phyloP scores from a whole-genome alignment of 2,329 filamentous ascomycete species.

The Scytalidium sp. region DNA sequence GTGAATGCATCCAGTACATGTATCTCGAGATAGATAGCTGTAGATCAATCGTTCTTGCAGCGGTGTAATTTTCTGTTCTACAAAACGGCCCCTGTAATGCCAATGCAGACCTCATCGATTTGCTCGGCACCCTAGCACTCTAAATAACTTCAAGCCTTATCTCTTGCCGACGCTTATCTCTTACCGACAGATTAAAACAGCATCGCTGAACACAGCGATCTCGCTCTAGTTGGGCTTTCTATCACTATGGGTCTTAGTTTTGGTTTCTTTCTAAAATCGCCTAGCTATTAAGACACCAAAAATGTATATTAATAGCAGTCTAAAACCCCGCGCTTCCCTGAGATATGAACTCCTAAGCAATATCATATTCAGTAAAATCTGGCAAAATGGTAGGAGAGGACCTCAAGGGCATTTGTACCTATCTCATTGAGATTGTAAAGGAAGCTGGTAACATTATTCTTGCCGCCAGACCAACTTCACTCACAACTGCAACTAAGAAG shows the following conservation, averaged over 20 bases:
- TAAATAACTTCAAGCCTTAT: not conserved
- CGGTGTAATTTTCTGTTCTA: too few species aligned
- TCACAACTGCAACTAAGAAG: constrained; percentile 55
- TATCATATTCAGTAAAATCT: too few species aligned
- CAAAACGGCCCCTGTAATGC: too few species aligned
- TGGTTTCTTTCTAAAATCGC: not conserved
- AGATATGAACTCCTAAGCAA: too few species aligned
- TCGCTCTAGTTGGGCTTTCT: not conserved
- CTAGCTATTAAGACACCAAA: not conserved
- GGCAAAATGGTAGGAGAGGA: constrained; percentile 48
- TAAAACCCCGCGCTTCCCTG: too few species aligned
- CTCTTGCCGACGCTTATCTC: not conserved
- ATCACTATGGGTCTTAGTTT: too few species aligned
- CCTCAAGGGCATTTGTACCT: constrained; percentile 56
- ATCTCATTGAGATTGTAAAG: constrained; percentile 53
- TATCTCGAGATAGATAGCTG: too few species aligned
- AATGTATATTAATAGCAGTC: not conserved
- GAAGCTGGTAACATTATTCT: constrained; percentile 60
- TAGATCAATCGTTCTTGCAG: too few species aligned
- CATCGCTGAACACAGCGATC: not conserved
- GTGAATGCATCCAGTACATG: too few species aligned
- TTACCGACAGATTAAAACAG: not conserved
- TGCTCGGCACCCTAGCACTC: too few species aligned
- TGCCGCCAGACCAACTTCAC: constrained; percentile 52
- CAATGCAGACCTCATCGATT: too few species aligned